These are phyloP conservation scores for Allomyces arbusculus DNA, from an alignment of 192 early-diverging fungal species.

Conservation along the genomic window DNA sequence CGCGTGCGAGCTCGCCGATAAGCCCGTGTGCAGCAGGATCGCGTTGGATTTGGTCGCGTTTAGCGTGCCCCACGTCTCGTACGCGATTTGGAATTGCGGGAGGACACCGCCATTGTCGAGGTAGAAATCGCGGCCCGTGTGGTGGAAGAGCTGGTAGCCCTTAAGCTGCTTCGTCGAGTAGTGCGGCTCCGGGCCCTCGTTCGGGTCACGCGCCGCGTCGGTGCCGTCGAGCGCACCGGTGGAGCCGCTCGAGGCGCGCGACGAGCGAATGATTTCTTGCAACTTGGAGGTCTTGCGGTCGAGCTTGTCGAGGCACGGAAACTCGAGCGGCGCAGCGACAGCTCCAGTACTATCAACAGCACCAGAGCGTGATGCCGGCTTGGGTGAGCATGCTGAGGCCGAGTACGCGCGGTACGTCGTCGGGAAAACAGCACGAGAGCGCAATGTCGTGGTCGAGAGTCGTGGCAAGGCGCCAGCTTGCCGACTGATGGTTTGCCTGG, in stretches of 20 bases:
- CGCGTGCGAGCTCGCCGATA: slow-evolving; percentile 79
- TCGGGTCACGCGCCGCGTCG: not conserved
- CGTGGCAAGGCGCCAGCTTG: too few species aligned
- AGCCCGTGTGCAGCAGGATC: slow-evolving; percentile 85
- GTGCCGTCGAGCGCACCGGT: slow-evolving; percentile 12
- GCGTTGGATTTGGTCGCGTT: slow-evolving; percentile 62
- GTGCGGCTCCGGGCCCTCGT: not conserved
- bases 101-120: slow-evolving; percentile 68
- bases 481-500: too few species aligned
- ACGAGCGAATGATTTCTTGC: slow-evolving; percentile 42
- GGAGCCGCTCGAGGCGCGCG: slow-evolving; percentile 59
- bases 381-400: too few species aligned
- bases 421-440: too few species aligned
- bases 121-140: slow-evolving; percentile 19
- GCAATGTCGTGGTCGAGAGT: too few species aligned
- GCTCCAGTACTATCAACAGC: too few species aligned
- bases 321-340: slow-evolving; percentile 27
- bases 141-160: slow-evolving; percentile 42
- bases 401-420: too few species aligned
- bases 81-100: slow-evolving; percentile 61
- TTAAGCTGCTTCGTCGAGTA: slow-evolving; percentile 3
- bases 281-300: slow-evolving; percentile 34
- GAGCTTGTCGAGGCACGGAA: slow-evolving; percentile 54
- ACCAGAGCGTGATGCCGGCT: too few species aligned
- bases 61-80: slow-evolving; percentile 88